Evolutionary conservation across 2,329 filamentous ascomycete species (phyloP).

Genomic region (Stylonectria norvegica): DNA sequence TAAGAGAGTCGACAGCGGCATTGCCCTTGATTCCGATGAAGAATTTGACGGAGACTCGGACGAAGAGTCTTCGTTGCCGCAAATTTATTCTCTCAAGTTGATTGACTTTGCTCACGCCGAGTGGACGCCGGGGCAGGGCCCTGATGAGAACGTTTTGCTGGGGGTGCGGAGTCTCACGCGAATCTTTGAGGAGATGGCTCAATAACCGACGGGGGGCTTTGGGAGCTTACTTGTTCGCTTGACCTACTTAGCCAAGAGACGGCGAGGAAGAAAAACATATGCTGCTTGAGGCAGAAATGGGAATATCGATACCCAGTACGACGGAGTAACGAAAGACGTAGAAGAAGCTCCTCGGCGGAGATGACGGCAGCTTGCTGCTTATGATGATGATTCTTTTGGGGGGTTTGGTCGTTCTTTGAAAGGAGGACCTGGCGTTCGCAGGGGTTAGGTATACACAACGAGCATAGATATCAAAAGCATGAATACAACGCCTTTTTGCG

Average conservation of each 20-base stretch:
- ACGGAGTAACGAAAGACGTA: conserved; percentile 17
- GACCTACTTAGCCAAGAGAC: conserved; percentile 6
- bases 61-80: conserved; percentile 48
- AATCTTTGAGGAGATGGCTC: conserved; percentile 66
- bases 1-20: conserved; percentile 54
- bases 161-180: conserved; percentile 69
- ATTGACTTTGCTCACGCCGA: conserved; percentile 96
- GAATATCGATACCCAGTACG: conserved; percentile 26
- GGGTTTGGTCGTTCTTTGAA: conserved; percentile 3
- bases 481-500: too few relatives aligned
- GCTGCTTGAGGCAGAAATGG: conserved; percentile 8
- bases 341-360: conserved; percentile 20
- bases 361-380: conserved; percentile 18
- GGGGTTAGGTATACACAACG: conserved; percentile 10
- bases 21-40: conserved; percentile 45
- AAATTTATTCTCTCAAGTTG: conserved; percentile 75
- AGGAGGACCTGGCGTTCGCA: conserved; percentile 15
- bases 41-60: conserved; percentile 49
- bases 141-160: conserved; percentile 76
- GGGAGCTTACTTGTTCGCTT: too few relatives aligned
- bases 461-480: too few relatives aligned
- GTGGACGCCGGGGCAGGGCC: conserved; percentile 77
- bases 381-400: conserved; percentile 19
- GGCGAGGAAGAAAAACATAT: not conserved
- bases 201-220: conserved; percentile 20